phyloP scores from a whole-genome alignment of 768 basidiomycete species.

The Boletellus ananiceps region DNA sequence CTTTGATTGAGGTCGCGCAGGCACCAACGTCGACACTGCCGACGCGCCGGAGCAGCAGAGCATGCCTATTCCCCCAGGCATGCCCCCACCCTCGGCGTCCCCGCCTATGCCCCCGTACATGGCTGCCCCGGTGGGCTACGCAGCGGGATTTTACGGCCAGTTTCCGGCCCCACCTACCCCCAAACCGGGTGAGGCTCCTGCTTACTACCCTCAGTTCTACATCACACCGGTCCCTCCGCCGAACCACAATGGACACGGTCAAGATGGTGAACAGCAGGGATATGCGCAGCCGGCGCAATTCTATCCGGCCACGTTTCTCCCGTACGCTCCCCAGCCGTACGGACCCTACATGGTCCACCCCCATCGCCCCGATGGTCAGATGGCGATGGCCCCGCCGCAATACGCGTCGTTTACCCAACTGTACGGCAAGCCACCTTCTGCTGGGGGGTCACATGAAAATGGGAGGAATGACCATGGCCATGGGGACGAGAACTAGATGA shows the following conservation, averaged over 20 bases:
- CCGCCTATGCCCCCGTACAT: conserved; percentile 50
- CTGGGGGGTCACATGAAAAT: conserved; percentile 28
- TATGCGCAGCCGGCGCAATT: conserved; percentile 41
- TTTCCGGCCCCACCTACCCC: conserved; percentile 45
- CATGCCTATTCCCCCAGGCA: conserved; percentile 40
- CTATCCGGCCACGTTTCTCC: conserved; percentile 45
- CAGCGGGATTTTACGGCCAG: conserved; percentile 52
- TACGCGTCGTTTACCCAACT: conserved; percentile 38
- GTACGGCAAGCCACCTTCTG: conserved; percentile 38
- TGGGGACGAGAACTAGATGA: conserved; percentile 31
- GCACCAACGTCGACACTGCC: conserved; percentile 44
- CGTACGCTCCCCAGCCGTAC: conserved; percentile 45
- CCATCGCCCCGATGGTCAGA: conserved; percentile 39
- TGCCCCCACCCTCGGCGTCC: conserved; percentile 40
- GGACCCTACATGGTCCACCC: conserved; percentile 45
- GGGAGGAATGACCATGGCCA: conserved; percentile 28
- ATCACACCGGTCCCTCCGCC: conserved; percentile 42
- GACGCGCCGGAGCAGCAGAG: conserved; percentile 42
- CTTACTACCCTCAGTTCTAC: conserved; percentile 51
- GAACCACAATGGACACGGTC: conserved; percentile 37
- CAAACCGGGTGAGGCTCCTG: conserved; percentile 48
- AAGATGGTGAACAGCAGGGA: conserved; percentile 39
- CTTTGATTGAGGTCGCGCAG: conserved; percentile 54
- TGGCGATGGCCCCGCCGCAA: conserved; percentile 31
- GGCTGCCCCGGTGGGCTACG: conserved; percentile 46